Evolutionary conservation across 768 basidiomycete species (phyloP).

Genomic region (Cystobasidium onofrii): DNA sequence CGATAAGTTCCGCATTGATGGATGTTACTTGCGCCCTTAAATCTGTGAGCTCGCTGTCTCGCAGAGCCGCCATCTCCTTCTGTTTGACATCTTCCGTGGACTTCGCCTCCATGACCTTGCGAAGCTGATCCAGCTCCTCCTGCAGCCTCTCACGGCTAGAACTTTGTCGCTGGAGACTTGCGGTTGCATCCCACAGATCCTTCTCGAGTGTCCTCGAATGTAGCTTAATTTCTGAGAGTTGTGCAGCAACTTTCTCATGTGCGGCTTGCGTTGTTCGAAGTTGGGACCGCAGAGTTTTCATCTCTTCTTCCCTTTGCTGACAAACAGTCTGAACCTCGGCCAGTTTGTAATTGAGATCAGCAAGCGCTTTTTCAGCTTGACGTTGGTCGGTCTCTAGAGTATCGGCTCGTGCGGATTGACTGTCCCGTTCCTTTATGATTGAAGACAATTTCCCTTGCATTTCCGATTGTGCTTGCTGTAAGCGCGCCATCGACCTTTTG

Average conservation of each 20-base stretch:
- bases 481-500: background rate
- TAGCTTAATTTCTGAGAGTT: background rate
- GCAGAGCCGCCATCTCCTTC: constrained; percentile 74
- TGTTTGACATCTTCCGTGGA: constrained; percentile 75
- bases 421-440: constrained; percentile 9
- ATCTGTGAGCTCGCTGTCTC: constrained; percentile 69
- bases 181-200: constrained; percentile 43
- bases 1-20: constrained; percentile 61
- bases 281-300: constrained; percentile 56
- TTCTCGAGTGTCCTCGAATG: background rate
- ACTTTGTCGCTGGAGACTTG: constrained; percentile 48
- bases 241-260: background rate
- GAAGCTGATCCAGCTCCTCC: constrained; percentile 75
- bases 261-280: constrained; percentile 53
- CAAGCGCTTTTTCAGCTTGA: constrained; percentile 65
- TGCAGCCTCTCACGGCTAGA: constrained; percentile 58
- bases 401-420: constrained; percentile 42
- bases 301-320: constrained; percentile 66
- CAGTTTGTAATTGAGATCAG: constrained; percentile 66
- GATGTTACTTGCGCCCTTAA: constrained; percentile 59
- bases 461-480: constrained; percentile 30
- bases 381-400: constrained; percentile 62
- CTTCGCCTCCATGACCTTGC: constrained; percentile 73
- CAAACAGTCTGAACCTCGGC: constrained; percentile 68
- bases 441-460: background rate